Percentiles rank a stretch among this genome's conserved stretches.
These are phyloP conservation scores for Aspergillus terreus DNA, from an alignment of 2,329 filamentous ascomycete species.

Conservation along the genomic window DNA sequence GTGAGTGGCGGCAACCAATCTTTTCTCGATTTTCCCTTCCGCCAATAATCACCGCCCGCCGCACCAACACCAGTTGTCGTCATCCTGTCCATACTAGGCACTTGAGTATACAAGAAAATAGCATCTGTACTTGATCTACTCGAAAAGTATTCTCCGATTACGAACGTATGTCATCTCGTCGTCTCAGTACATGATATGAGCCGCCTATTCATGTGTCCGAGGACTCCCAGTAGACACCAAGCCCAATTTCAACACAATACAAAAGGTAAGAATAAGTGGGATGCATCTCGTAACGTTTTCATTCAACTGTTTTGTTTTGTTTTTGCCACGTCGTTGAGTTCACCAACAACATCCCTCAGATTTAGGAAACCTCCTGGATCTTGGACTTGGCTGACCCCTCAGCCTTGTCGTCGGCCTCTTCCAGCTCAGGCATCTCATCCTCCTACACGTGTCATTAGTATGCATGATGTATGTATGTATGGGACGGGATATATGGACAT, in stretches of 20 bases:
- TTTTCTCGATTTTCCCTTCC: background rate
- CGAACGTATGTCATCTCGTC: conserved; percentile 6
- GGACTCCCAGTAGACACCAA: background rate
- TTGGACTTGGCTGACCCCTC: conserved; percentile 36
- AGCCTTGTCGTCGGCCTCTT: conserved; percentile 40
- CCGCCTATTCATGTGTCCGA: background rate
- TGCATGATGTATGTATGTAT: background rate
- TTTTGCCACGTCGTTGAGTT: conserved; percentile 13
- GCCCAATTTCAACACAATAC: background rate
- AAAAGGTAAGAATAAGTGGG: background rate
- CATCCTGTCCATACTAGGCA: no score
- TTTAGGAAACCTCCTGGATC: conserved; percentile 36
- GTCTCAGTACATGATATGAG: background rate
- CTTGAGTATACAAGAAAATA: no score
- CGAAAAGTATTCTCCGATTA: background rate
- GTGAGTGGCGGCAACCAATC: conserved; percentile 20
- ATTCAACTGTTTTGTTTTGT: background rate
- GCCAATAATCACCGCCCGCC: background rate
- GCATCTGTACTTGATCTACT: no score
- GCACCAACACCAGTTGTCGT: background rate
- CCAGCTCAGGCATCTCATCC: conserved; percentile 79
- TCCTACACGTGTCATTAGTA: conserved; percentile 29
- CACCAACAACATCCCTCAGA: conserved; percentile 11
- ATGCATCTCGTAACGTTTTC: conserved; percentile 7
- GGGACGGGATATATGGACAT: background rate